A percentile compares a stretch with the other conserved stretches of the same genome.
Evolutionary conservation across 1,139 yeast species (phyloP).

Genomic region (Saccharomyces hybrid): DNA sequence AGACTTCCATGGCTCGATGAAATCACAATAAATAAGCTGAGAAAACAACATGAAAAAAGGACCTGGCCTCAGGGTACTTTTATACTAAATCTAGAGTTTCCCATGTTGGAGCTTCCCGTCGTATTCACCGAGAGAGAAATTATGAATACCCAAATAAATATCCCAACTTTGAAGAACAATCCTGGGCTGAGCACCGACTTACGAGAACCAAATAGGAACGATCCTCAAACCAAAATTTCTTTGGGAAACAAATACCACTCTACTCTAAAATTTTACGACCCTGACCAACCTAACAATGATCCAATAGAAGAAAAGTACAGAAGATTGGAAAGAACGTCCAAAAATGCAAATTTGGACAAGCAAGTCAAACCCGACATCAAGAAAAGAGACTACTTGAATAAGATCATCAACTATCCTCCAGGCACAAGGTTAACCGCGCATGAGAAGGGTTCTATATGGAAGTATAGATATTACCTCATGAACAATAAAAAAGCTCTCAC

Average conservation of each 20-base stretch:
- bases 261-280: conserved; percentile 49
- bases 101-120: conserved; percentile 72
- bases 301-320: conserved; percentile 87
- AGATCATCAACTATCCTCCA: conserved; percentile 69
- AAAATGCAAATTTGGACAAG: conserved; percentile 67
- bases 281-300: conserved; percentile 58
- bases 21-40: conserved; percentile 52
- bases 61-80: conserved; percentile 33
- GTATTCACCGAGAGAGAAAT: conserved; percentile 54
- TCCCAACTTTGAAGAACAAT: conserved; percentile 29
- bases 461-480: conserved; percentile 77
- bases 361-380: conserved; percentile 87
- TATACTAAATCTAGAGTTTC: conserved; percentile 58
- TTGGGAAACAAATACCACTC: conserved; percentile 33
- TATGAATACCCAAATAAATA: conserved; percentile 35
- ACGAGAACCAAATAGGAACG: conserved; percentile 7
- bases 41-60: conserved; percentile 35
- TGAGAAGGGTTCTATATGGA: conserved; percentile 88
- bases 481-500: conserved; percentile 70
- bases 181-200: background rate
- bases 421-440: conserved; percentile 72
- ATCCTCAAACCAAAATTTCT: conserved; percentile 21
- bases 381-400: conserved; percentile 62
- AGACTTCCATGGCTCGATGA: conserved; percentile 71
- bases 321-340: conserved; percentile 66